Conservation (phyloP, 2,329 filamentous ascomycete genomes). For the Ilyonectria mors-panacis region DNA sequence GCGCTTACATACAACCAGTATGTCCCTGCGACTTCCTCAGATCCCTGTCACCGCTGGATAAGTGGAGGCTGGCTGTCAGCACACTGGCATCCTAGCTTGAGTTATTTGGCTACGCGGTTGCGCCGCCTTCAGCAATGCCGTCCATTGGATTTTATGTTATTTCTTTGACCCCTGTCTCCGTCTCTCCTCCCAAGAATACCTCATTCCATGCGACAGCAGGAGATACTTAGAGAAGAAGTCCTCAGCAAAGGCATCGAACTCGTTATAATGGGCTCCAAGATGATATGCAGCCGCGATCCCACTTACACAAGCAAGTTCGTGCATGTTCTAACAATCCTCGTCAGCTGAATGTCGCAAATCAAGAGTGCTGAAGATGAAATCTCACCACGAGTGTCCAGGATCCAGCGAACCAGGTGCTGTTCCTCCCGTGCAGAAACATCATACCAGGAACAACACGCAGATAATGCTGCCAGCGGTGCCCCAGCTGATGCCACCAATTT, state of each 20-base stretch:
- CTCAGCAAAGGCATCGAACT: conserved; percentile 69
- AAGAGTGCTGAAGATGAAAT: conserved; percentile 14
- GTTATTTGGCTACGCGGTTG: too few relatives aligned
- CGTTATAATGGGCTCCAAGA: conserved; percentile 75
- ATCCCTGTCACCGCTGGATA: too few relatives aligned
- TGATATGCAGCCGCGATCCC: conserved; percentile 80
- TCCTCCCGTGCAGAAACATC: conserved; percentile 79
- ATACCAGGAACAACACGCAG: conserved; percentile 77
- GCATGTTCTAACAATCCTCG: conserved; percentile 65
- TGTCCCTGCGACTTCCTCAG: too few relatives aligned
- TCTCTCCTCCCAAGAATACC: conserved; percentile 55
- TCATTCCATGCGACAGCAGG: conserved; percentile 60
- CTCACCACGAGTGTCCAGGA: conserved; percentile 78
- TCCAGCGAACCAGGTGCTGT: conserved; percentile 74
- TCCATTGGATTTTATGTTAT: background rate
- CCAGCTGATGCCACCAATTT: conserved; percentile 79
- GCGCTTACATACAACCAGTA: too few relatives aligned
- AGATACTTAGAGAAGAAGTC: conserved; percentile 65
- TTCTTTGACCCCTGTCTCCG: conserved; percentile 37
- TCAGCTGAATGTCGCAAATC: background rate
- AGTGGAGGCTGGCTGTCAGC: too few relatives aligned
- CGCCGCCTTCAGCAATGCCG: too few relatives aligned
- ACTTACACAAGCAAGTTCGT: conserved; percentile 79
- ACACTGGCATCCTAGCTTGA: too few relatives aligned
- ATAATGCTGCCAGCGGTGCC: conserved; percentile 76